phyloP scores from a whole-genome alignment of 2,329 filamentous ascomycete genomes.

The Exophiala sp. region DNA sequence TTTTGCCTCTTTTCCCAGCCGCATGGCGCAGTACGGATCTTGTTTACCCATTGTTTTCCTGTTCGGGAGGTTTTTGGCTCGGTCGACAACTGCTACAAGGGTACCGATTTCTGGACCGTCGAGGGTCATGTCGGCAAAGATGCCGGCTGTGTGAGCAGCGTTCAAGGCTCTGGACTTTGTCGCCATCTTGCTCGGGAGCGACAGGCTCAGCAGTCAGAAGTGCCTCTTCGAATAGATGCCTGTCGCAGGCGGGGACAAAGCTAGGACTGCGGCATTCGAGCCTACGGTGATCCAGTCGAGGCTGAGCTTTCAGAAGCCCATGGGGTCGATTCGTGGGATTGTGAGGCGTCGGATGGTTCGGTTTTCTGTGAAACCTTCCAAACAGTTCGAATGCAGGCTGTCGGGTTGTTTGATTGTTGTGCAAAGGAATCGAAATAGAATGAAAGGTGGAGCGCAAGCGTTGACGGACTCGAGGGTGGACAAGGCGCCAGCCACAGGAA shows the following conservation, averaged over 20 bases:
- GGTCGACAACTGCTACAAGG: conserved; percentile 84
- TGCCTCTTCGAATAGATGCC: no score
- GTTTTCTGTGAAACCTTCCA: not conserved
- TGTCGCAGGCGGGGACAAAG: conserved; percentile 1
- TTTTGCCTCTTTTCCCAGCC: conserved; percentile 93
- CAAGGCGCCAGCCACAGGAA: conserved; percentile 25
- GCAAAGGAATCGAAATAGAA: conserved; percentile 8
- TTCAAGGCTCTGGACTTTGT: conserved; percentile 20
- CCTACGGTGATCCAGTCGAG: not conserved
- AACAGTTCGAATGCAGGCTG: not conserved
- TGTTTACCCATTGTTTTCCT: conserved; percentile 97
- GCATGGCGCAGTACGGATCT: conserved; percentile 91
- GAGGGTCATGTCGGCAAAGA: conserved; percentile 88
- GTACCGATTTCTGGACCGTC: conserved; percentile 94
- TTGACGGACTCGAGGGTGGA: conserved; percentile 17
- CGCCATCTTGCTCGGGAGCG: conserved; percentile 12
- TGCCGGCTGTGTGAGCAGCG: conserved; percentile 76
- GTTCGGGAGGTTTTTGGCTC: conserved; percentile 96
- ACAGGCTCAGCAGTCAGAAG: no score
- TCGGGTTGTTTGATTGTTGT: conserved; percentile 4
- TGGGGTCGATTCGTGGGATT: not conserved
- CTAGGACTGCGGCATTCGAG: conserved; percentile 17
- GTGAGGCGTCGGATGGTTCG: not conserved
- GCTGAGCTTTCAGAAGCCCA: not conserved
- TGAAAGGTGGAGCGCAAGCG: conserved; percentile 8